phyloP scores from a whole-genome alignment of 148 eudicot species.

The Amaranthus palmeri region DNA sequence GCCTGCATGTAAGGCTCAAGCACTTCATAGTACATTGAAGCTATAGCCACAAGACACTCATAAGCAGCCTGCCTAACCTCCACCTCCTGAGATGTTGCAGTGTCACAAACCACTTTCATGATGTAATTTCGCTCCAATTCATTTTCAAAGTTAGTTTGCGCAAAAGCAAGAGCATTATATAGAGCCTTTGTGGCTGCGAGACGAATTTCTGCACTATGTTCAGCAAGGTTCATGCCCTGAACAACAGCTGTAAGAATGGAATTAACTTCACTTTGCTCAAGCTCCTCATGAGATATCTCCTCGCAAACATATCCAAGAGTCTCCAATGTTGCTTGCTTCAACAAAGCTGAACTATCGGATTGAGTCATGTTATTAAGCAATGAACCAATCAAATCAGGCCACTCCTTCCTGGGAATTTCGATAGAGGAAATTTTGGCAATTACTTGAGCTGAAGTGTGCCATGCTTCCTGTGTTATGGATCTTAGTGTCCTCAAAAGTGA shows the following conservation, averaged over 20 bases:
- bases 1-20: constrained; percentile 69
- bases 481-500: constrained; percentile 56
- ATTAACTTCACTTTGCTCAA: constrained; percentile 64
- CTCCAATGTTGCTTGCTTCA: constrained; percentile 68
- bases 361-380: constrained; percentile 62
- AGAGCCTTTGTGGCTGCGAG: constrained; percentile 67
- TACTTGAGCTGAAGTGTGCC: constrained; percentile 69
- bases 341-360: constrained; percentile 39
- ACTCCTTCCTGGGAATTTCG: constrained; percentile 63
- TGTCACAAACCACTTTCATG: constrained; percentile 73
- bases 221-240: constrained; percentile 62
- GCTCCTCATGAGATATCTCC: constrained; percentile 60
- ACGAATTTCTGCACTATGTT: constrained; percentile 49
- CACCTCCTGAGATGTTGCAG: constrained; percentile 50
- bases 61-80: constrained; percentile 69
- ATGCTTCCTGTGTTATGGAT: constrained; percentile 48
- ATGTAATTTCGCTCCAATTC: constrained; percentile 68
- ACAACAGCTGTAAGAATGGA: constrained; percentile 69
- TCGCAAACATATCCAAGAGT: constrained; percentile 74
- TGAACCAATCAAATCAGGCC: constrained; percentile 63
- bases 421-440: constrained; percentile 69
- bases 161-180: constrained; percentile 80
- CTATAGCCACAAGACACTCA: constrained; percentile 73
- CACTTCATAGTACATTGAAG: constrained; percentile 65
- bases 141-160: constrained; percentile 67